Percentiles rank a stretch among this genome's conserved stretches.
These are phyloP conservation scores for Pholiota molesta DNA, from an alignment of 768 basidiomycete species.

Conservation along the genomic window DNA sequence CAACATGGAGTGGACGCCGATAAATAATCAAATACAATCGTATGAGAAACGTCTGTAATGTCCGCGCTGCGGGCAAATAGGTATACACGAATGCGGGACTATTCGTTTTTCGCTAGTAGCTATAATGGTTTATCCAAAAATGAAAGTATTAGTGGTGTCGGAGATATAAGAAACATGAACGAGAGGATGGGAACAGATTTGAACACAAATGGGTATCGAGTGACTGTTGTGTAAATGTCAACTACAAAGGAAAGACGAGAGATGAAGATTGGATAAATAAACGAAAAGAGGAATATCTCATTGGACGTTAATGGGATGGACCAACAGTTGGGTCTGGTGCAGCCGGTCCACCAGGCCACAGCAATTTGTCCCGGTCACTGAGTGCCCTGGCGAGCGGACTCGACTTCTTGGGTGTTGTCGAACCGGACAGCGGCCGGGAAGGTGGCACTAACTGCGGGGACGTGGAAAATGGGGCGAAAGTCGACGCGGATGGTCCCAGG, in stretches of 20 bases:
- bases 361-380: neutral
- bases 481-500: neutral
- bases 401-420: conserved; percentile 25
- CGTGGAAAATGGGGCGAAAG: neutral
- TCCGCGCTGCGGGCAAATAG: neutral
- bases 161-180: neutral
- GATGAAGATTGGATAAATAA: neutral
- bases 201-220: neutral
- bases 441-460: neutral
- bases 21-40: too few species aligned
- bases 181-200: neutral
- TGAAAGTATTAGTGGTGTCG: neutral
- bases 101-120: neutral
- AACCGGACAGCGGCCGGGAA: neutral
- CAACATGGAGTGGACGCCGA: too few species aligned
- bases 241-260: neutral
- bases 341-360: neutral
- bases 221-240: neutral
- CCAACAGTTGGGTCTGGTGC: neutral
- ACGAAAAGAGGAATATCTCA: neutral
- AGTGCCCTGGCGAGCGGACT: conserved; percentile 25
- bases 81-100: neutral
- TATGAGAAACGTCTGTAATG: too few species aligned
- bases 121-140: neutral
- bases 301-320: neutral